phyloP scores from a whole-genome alignment of 1,139 yeast species.

The Zygosaccharomyces sapae region DNA sequence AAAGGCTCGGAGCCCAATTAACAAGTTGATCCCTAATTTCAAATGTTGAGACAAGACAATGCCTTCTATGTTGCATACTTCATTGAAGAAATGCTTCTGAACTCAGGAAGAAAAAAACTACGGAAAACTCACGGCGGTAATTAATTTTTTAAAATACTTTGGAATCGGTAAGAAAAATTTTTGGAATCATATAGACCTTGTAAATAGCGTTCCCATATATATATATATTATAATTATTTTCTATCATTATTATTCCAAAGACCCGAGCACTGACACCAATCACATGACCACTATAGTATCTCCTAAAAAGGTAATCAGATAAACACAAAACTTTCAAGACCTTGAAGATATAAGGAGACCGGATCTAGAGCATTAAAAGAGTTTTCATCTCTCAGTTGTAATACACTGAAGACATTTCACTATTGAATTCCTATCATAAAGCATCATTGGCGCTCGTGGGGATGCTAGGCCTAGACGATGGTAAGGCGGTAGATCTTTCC shows the following conservation, averaged over 20 bases:
- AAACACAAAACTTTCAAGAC: conserved; percentile 4
- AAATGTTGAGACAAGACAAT: no score
- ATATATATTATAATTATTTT: neutral
- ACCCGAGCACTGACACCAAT: neutral
- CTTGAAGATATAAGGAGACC: conserved; percentile 1
- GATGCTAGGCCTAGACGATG: conserved; percentile 4
- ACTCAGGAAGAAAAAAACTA: no score
- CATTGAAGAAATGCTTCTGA: no score
- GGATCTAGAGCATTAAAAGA: neutral
- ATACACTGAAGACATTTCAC: neutral
- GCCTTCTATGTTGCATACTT: no score
- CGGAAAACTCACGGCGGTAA: no score
- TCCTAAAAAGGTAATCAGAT: conserved; percentile 6
- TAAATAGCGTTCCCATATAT: no score
- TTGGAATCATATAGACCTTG: no score
- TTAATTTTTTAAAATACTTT: no score
- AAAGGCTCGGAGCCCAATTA: no score
- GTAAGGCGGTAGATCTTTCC: conserved; percentile 6
- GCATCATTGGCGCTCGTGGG: neutral
- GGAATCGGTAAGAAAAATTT: no score
- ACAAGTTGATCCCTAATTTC: no score
- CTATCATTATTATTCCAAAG: neutral
- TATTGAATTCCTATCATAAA: neutral
- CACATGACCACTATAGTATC: neutral
- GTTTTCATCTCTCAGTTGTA: neutral